Percentiles rank a stretch among this genome's conserved stretches.
Evolutionary conservation across 164 flowering plant genomes (phyloP).

Genomic region (Magnolia changhungtana): DNA sequence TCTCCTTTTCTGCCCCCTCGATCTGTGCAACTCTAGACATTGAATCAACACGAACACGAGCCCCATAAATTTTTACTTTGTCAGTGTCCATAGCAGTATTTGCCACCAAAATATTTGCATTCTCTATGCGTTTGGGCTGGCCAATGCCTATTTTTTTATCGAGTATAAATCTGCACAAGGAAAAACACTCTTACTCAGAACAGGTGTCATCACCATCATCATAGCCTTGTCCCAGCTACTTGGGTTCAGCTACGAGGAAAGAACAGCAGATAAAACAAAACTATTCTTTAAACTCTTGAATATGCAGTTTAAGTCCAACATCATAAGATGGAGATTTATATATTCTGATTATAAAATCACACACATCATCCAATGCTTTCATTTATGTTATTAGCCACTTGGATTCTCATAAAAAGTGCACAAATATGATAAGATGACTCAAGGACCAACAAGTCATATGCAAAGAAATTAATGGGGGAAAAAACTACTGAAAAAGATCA

Average conservation of each 20-base stretch:
- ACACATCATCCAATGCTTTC: background rate
- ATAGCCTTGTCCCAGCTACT: background rate
- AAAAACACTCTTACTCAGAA: background rate
- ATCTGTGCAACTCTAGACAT: conserved; percentile 95
- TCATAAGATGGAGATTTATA: background rate
- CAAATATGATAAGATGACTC: too few relatives aligned
- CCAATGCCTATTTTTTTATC: conserved; percentile 99
- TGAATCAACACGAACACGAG: conserved; percentile 98
- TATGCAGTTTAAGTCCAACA: background rate
- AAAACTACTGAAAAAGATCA: too few relatives aligned
- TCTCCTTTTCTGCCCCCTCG: conserved; percentile 91
- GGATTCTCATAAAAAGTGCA: background rate
- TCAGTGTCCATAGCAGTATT: conserved; percentile 99
- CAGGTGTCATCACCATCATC: background rate
- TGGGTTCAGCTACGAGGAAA: background rate
- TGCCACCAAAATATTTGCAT: conserved; percentile 96
- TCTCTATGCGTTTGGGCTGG: conserved; percentile 93
- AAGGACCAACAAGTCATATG: background rate
- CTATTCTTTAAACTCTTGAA: background rate
- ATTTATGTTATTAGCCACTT: too few relatives aligned
- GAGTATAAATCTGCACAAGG: conserved; percentile 76
- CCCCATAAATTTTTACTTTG: conserved; percentile 97
- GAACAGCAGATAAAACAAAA: background rate
- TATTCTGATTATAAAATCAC: background rate
- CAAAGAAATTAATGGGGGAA: too few relatives aligned